Percentiles rank a stretch among this genome's conserved stretches.
Evolutionary conservation across 1,284 basidiomycete species (phyloP).

Genomic region (Ceratorhiza oryzae-sativae): DNA sequence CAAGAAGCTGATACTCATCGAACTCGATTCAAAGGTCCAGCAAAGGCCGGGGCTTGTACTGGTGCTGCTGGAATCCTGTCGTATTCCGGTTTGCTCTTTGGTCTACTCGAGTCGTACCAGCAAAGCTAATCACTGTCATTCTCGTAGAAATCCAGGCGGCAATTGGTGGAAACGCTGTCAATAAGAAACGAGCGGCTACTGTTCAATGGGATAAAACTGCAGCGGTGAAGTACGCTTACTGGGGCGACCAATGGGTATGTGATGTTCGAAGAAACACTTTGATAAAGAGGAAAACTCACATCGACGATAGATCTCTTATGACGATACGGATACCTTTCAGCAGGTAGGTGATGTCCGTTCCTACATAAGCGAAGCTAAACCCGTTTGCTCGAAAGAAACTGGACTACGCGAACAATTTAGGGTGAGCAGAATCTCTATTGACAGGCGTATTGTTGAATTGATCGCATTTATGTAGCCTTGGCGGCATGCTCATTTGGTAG

Average conservation of each 20-base stretch:
- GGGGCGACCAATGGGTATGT: slow-evolving; percentile 12
- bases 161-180: not conserved
- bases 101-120: not conserved
- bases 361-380: not conserved
- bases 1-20: not conserved
- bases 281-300: too few relatives aligned
- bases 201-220: slow-evolving; percentile 8
- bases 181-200: not conserved
- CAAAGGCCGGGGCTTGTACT: slow-evolving; percentile 30
- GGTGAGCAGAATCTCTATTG: not conserved
- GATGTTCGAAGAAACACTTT: too few relatives aligned
- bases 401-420: slow-evolving; percentile 6
- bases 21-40: not conserved
- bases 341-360: not conserved
- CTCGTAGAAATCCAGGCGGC: not conserved
- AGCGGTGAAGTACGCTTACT: slow-evolving; percentile 7
- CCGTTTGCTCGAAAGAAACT: slow-evolving; percentile 3
- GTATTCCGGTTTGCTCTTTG: not conserved
- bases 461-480: not conserved
- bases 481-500: slow-evolving; percentile 13
- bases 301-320: not conserved
- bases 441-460: too few relatives aligned
- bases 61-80: slow-evolving; percentile 36
- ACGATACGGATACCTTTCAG: slow-evolving; percentile 8
- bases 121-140: too few relatives aligned